Evolutionary conservation across 805 yeast genomes (phyloP), one percentile per base, ranked within the genome.

Genomic region (Wickerhamiella nectarea): DNA sequence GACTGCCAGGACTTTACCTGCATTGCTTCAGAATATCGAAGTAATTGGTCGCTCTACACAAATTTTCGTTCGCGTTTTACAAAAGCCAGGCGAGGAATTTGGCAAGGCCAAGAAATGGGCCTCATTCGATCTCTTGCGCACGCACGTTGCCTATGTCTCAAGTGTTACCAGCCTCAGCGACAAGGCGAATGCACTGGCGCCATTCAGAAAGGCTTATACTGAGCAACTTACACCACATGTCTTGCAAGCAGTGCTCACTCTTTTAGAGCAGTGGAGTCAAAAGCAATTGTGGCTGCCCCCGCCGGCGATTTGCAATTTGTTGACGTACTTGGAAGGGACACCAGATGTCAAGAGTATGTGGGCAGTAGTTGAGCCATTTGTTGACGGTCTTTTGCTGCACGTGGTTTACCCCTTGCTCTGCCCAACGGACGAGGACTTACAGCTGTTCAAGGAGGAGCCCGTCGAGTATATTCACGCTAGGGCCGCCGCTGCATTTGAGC

Each of bases 81-180:
- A 71, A 49, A 69, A 75, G 63, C 78, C 75, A 39, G 31, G 31
- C 15, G 31, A 28, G 31, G 31, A 28, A 4, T 81, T 80, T 80
- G 78, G 67, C 56, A 89, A 76, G 62, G 73, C 76, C 52, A 87
- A 72, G 64, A 91, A 89, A 60, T 89, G 97, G 96, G 75, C 93
- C 0, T 77, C 76, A 55, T 85, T 84, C 19, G 85, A 83, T 58
- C 58, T 87, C 34, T 72, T 70, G 51, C 72, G 93, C 51, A 58
- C 86, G 3, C 82, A 82, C 54, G 71, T 70, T 43, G 70, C 89
- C 52, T 86, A 80, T 56, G 84, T 80, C 25, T 39, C 44, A 28
- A 28, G 48, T 20, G 39, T 43, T 33, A 41, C 48, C 6, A 46
- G 44, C 3, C 47, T 51, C 25, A 44, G 51, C 65, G 41, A 65